These are phyloP conservation scores for Heliamphora exappendiculata DNA, from an alignment of 148 eudicot species.

Conservation along the genomic window DNA sequence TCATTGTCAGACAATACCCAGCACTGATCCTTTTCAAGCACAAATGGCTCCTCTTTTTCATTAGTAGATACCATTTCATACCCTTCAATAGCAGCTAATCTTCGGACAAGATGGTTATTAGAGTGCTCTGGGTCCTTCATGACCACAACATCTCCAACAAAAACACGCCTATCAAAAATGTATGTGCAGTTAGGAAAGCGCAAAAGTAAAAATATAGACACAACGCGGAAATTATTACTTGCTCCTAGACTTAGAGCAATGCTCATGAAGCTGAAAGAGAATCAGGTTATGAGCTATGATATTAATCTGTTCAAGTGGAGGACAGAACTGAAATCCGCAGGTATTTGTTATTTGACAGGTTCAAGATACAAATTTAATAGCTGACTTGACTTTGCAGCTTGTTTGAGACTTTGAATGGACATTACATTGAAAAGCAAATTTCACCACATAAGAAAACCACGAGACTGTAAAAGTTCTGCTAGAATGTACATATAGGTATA, in stretches of 20 bases:
- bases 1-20: conserved; percentile 92
- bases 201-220: not conserved
- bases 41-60: conserved; percentile 85
- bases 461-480: too few species aligned
- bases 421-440: too few species aligned
- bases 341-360: too few species aligned
- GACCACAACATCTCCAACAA: conserved; percentile 87
- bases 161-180: conserved; percentile 49
- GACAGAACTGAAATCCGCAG: not conserved
- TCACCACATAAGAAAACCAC: too few species aligned
- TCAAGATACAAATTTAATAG: too few species aligned
- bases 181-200: conserved; percentile 3
- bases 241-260: not conserved
- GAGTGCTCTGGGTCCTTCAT: conserved; percentile 70
- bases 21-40: conserved; percentile 77
- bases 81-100: conserved; percentile 87
- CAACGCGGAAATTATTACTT: too few species aligned
- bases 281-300: not conserved
- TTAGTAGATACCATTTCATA: conserved; percentile 90
- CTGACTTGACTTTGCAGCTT: too few species aligned
- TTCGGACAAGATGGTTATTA: conserved; percentile 59
- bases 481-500: too few species aligned
- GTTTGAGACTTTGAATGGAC: too few species aligned
- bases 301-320: not conserved
- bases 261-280: not conserved